Base-by-base conservation (phyloP, 371 early-diverging fungal genomes). In the Furculomyces boomerangus region DNA sequence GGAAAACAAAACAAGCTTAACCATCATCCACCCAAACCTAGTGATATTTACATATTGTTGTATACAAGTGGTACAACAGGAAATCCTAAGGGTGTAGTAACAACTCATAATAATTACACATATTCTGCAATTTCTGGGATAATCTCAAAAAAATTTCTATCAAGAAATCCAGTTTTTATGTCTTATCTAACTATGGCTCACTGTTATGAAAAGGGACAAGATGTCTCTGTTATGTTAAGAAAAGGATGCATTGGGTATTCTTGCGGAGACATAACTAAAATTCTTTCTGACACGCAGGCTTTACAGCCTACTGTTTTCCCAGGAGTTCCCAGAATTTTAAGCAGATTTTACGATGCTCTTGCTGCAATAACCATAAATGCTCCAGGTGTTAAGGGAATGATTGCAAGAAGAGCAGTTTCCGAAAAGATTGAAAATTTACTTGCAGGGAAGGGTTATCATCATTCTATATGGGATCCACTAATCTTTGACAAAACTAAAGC, bases 11-110 rank as follows among this genome's bases (percentile, higher is more conserved):
- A 57, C 16, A 62, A 61, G 14, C 56, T 53, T 13, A 55, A 50
- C 13, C 70, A 71, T 20, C 29, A 37, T 5, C 75, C 75, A 14
- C 81, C 91, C 3, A 66, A 40, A 13, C 67, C 80, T 29, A 79
- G 84, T 1, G 84, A 85, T 60, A 68, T 93, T 53, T 86, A 88
- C 30, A 93, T 94, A 14, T 88, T 98, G 60, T 97, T 93, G 77
- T 99, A 95, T 70, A 98, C 99, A 3, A 86, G 87, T 65, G 97
- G 94, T 60, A 68, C 76, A 57, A 73, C 75, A 1, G 86, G 83
- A 14, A 66, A 56, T 7, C 85, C 86, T 27, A 86, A 81, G 65
- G 79, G 81, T 49, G 57, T 51, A 1, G 54, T 64, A 50, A 50
- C 60, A 7, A 61, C 60, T 46, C 64, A 63, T 25, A 61, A 26